phyloP scores from a whole-genome alignment of 495 filamentous ascomycete genomes.

The Trichoderma erinaceum region DNA sequence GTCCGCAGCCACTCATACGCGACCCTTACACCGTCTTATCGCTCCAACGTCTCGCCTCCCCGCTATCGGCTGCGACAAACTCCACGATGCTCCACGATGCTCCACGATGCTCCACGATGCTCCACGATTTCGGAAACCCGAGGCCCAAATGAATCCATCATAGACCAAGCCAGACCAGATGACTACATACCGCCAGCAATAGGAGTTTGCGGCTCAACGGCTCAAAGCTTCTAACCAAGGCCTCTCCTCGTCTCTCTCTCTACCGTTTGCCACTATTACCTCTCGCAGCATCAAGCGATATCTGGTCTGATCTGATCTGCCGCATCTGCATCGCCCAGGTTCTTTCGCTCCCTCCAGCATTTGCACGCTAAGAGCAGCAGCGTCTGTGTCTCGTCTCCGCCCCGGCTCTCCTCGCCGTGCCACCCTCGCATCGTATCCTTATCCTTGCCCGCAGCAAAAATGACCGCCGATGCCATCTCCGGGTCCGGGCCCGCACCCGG shows the following conservation, averaged over 20 bases:
- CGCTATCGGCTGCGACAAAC: slow-evolving; percentile 6
- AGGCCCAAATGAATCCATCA: not conserved
- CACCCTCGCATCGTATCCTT: not conserved
- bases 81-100: slow-evolving; percentile 14
- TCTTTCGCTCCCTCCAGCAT: not conserved
- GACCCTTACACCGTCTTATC: slow-evolving; percentile 9
- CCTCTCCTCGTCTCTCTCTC: not conserved
- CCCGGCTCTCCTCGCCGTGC: not conserved
- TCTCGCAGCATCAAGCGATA: not conserved
- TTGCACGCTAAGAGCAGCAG: not conserved
- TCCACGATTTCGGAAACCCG: slow-evolving; percentile 5
- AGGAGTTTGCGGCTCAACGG: not conserved
- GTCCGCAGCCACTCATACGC: not conserved
- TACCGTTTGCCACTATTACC: not conserved
- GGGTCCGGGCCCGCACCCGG: slow-evolving; percentile 7
- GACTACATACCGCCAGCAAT: not conserved
- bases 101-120: slow-evolving; percentile 14
- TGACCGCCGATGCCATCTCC: slow-evolving; percentile 7
- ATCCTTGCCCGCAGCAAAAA: not conserved
- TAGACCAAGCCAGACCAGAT: not conserved
- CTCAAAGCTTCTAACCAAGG: not conserved
- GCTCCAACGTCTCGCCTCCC: not conserved
- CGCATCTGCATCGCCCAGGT: not conserved
- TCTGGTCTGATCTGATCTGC: not conserved
- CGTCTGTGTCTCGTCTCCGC: not conserved